Evolutionary conservation across 331 rosid genomes (phyloP).

Genomic region (Quercus lobata): DNA sequence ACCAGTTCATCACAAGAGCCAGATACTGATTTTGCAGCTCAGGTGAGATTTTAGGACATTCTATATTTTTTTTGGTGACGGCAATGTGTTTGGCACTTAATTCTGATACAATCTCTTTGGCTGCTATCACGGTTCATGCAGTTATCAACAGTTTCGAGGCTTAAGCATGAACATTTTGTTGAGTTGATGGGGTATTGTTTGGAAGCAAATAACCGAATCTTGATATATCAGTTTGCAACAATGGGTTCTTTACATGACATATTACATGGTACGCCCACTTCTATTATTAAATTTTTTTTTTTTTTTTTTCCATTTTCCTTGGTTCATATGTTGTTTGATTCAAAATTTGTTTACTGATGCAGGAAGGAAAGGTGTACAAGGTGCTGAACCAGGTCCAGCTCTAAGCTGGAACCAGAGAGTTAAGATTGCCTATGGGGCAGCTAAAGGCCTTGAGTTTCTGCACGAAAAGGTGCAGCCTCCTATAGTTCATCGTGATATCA

Average conservation of each 20-base stretch:
- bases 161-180: conserved; percentile 74
- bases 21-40: conserved; percentile 61
- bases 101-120: not conserved
- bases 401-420: conserved; percentile 85
- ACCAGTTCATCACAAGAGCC: conserved; percentile 66
- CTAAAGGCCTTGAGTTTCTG: conserved; percentile 88
- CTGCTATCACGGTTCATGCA: conserved; percentile 23
- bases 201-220: conserved; percentile 71
- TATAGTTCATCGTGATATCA: conserved; percentile 82
- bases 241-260: conserved; percentile 93
- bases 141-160: conserved; percentile 84
- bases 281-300: not conserved
- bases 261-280: conserved; percentile 60
- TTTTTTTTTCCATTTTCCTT: not conserved
- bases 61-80: not conserved
- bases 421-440: conserved; percentile 86
- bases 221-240: conserved; percentile 73
- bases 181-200: conserved; percentile 89
- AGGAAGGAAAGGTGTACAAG: conserved; percentile 97
- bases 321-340: not conserved
- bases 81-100: not conserved
- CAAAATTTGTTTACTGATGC: conserved; percentile 21
- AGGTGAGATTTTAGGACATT: conserved; percentile 35
- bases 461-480: conserved; percentile 94
- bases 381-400: conserved; percentile 94